Evolutionary conservation across 2,329 filamentous ascomycete genomes (phyloP).

Genomic region (Exophiala sp.): DNA sequence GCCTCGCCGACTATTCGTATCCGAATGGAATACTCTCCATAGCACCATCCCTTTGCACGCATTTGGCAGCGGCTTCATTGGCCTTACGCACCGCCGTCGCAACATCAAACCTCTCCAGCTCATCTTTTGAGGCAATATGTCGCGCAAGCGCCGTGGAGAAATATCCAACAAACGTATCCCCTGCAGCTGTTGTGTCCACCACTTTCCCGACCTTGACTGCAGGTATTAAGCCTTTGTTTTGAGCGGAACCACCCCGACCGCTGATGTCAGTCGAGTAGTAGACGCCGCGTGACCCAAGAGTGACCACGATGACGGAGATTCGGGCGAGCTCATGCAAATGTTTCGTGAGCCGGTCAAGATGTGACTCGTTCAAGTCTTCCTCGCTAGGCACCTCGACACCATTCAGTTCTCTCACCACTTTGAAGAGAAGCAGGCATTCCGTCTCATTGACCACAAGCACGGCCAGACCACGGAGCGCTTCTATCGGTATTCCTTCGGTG

Average conservation of each 20-base stretch:
- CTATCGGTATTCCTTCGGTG: constrained; percentile 60
- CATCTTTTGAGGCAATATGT: constrained; percentile 40
- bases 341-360: constrained; percentile 43
- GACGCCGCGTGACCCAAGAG: constrained; percentile 73
- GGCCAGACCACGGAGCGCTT: constrained; percentile 61
- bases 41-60: constrained; percentile 42
- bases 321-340: constrained; percentile 60
- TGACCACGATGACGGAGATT: constrained; percentile 73
- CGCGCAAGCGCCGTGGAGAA: constrained; percentile 70
- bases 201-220: constrained; percentile 66
- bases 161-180: constrained; percentile 87
- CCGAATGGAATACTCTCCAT: constrained; percentile 47
- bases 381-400: constrained; percentile 19
- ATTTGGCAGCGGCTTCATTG: constrained; percentile 40
- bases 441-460: constrained; percentile 89
- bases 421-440: constrained; percentile 69
- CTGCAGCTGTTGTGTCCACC: constrained; percentile 88
- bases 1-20: constrained; percentile 34
- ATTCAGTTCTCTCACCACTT: constrained; percentile 29
- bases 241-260: not conserved
- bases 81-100: constrained; percentile 41
- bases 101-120: constrained; percentile 50
- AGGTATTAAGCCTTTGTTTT: constrained; percentile 43
- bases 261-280: constrained; percentile 53
- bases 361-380: constrained; percentile 23